Evolutionary conservation across 768 basidiomycete species (phyloP), one percentile per base, ranked within the genome.

Genomic region (Rhizopogon sp.): DNA sequence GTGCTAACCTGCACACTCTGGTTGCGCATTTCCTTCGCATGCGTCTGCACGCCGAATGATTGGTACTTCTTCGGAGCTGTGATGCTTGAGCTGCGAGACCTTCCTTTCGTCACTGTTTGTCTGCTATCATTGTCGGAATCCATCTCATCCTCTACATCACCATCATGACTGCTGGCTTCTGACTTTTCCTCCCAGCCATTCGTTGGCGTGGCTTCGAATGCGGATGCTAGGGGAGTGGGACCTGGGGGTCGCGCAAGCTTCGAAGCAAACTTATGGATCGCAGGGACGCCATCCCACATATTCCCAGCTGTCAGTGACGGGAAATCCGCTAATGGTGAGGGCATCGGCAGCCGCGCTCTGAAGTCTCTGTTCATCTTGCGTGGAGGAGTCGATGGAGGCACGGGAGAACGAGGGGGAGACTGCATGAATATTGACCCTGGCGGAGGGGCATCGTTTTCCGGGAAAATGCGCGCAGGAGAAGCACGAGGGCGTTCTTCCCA

Each of bases 401-500:
- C 67, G 17, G 72, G 67, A 33, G 74, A 72, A n/a, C 69, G 69
- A 56, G 70, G 72, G 57, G 70, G 75, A 3, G 61, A 39, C 28
- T 43, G 52, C 39, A 54, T 10, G 33, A 56, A 60, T 29, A 56
- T 47, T 6, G 50, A 14, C n/a, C 69, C 68, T 9, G 81, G 79
- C 1, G 78, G 75, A 25, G 79, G 83, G 45, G 78, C 74, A 46
- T 87, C 84, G 31, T 79, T 72, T n/a, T 69, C 72, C 29, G 90
- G 92, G 63, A 92, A 92, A 33, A 88, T 80, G 52, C 91, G 87
- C 28, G 76, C 77, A 13, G 90, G 90, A 58, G 77, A 60, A 46
- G 75, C 78, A 33, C 88, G 82, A 11, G 81, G 85, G 61, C 81
- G 80, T 56, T 84, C 80, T 66, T 99, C 96, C 96, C 96, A 99